phyloP scores from a whole-genome alignment of 345 rosid genomes.

The Citrus glauca region DNA sequence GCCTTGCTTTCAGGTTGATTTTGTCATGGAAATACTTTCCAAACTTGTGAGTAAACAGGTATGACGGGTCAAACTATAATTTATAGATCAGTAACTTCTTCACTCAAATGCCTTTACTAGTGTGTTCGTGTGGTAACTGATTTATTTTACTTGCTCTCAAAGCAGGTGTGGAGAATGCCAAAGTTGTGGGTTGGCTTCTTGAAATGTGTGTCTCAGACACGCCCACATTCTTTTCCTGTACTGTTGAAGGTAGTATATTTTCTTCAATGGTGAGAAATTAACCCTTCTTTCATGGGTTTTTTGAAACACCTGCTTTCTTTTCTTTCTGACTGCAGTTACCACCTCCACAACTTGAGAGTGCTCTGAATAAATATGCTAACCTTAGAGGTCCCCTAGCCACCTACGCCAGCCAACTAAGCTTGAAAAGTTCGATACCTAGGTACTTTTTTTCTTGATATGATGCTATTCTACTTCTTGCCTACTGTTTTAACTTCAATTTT shows the following conservation, averaged over 20 bases:
- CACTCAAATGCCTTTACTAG: not conserved
- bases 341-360: conserved; percentile 72
- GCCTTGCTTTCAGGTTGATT: conserved; percentile 64
- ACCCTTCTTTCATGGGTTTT: conserved; percentile 1
- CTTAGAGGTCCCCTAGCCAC: conserved; percentile 69
- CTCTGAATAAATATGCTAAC: conserved; percentile 66
- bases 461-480: not conserved
- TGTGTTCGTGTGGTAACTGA: not conserved
- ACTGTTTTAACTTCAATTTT: not conserved
- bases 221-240: conserved; percentile 86
- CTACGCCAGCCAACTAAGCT: conserved; percentile 64
- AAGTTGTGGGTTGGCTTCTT: conserved; percentile 96
- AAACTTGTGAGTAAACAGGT: conserved; percentile 94
- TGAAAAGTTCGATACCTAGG: conserved; percentile 70
- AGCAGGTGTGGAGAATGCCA: conserved; percentile 95
- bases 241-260: conserved; percentile 60
- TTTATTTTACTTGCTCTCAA: conserved; percentile 1
- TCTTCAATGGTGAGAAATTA: not conserved
- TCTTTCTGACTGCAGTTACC: conserved; percentile 63
- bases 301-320: conserved; percentile 10
- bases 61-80: conserved; percentile 9
- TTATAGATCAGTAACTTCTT: conserved; percentile 10
- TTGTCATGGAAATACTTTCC: conserved; percentile 92
- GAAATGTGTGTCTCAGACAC: conserved; percentile 92
- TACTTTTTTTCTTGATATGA: conserved; percentile 20